These are phyloP conservation scores for Kwoniella europaea DNA, from an alignment of 768 basidiomycete genomes.

Conservation along the genomic window DNA sequence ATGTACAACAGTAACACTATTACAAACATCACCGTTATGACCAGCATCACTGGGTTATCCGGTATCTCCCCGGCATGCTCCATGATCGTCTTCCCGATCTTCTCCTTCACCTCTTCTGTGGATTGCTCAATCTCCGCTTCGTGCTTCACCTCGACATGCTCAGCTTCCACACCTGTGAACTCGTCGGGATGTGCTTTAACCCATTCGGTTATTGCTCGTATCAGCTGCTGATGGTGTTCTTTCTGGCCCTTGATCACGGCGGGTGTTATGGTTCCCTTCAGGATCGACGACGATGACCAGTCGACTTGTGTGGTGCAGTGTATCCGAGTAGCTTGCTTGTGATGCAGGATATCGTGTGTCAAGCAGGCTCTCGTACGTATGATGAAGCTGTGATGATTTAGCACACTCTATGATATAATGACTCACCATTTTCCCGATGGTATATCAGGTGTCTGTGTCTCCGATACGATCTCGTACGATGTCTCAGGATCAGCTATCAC, in stretches of 20 bases:
- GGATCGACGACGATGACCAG: constrained; percentile 32
- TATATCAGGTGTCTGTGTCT: constrained; percentile 37
- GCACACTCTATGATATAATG: too few relatives aligned
- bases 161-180: constrained; percentile 14
- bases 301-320: constrained; percentile 39
- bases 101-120: not conserved
- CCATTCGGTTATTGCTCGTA: constrained; percentile 20
- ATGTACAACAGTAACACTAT: constrained; percentile 19
- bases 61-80: constrained; percentile 30
- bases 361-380: constrained; percentile 37
- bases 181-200: constrained; percentile 33
- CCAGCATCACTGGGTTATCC: constrained; percentile 27
- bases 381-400: constrained; percentile 26
- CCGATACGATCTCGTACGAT: constrained; percentile 35
- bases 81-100: not conserved
- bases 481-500: constrained; percentile 24
- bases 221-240: constrained; percentile 28
- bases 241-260: constrained; percentile 46
- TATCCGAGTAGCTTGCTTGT: constrained; percentile 33
- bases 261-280: constrained; percentile 38
- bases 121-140: constrained; percentile 2
- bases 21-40: constrained; percentile 12
- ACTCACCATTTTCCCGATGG: constrained; percentile 44
- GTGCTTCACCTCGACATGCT: not conserved
- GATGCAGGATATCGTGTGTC: constrained; percentile 21